Base-by-base conservation (phyloP, 1,139 yeast genomes). In the Ogataea hybrid region DNA sequence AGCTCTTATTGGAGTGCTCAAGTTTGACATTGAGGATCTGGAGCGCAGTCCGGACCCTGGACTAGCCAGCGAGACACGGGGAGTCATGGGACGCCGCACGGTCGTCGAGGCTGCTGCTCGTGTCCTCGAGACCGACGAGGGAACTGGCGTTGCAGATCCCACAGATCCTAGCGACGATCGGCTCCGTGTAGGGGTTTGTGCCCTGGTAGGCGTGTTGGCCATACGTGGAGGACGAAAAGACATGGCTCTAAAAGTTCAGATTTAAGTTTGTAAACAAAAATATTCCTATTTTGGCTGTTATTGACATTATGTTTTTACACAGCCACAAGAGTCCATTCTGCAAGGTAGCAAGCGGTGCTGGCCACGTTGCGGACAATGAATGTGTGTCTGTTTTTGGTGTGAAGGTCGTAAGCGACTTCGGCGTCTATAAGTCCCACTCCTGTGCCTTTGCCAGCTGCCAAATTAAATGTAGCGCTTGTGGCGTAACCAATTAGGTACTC, bases 381-480 rank as follows among this genome's bases (percentile, higher is more conserved):
- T 3, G 27, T 15, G 2, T 35, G 31, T 9, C 15, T 16, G 5
- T 27, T 23, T n/a, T 22, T 16, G 6, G 11, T 4, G 38, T 11
- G 6, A 11, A 32, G n/a, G 28, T 20, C 14, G 7, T 12, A 25
- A 4, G 33, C 32, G 17, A 17, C 8, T 15, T 57, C 54, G 1
- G 75, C 70, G 40, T 68, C 71, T 7, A 83, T 61, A 37, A 69
- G 70, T 0, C 89, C 97, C 28, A 85, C 68, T 1, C 87, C 97
- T 0, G 79, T 68, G 17, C 83, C 81, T 25, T 55, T 57, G 0
- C 97, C 97, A 10, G 68, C 58, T 4, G 69, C 66, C 31, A 90
- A 66, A 55, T 88, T 86, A 59, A 71, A 84, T 0, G 84, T 69
- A 0, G 92, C 96, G 28, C 85, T 76, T 0, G 96, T 85, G 3